phyloP scores from a whole-genome alignment of 2,329 filamentous ascomycete species.

The Xylaria hypoxylon region DNA sequence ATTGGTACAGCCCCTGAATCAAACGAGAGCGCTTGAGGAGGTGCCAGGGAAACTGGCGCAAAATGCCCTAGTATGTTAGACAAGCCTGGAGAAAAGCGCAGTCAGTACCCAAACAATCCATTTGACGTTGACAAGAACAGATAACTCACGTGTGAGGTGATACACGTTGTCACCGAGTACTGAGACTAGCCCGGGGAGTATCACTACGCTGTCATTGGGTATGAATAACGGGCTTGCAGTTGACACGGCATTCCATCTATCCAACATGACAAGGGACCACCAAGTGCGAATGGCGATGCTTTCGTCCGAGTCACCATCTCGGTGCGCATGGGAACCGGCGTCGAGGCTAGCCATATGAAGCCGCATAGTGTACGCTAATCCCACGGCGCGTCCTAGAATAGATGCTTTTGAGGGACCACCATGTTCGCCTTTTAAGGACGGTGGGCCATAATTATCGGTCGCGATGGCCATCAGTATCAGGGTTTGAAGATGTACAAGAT shows the following conservation, averaged over 20 bases:
- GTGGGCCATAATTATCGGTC: conserved; percentile 66
- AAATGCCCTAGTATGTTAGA: conserved; percentile 69
- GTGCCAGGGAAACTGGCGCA: conserved; percentile 58
- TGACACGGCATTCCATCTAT: conserved; percentile 79
- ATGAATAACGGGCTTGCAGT: conserved; percentile 72
- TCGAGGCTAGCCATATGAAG: conserved; percentile 62
- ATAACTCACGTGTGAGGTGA: conserved; percentile 71
- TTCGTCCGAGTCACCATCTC: conserved; percentile 63
- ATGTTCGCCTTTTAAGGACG: conserved; percentile 55
- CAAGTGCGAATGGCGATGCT: conserved; percentile 73
- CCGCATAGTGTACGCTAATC: conserved; percentile 73
- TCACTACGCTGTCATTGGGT: conserved; percentile 69
- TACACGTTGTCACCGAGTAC: conserved; percentile 73
- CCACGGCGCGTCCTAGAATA: conserved; percentile 73
- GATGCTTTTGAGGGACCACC: conserved; percentile 63
- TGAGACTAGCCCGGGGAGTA: conserved; percentile 68
- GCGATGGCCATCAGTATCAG: conserved; percentile 75
- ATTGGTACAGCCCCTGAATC: conserved; percentile 56
- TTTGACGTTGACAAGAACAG: background rate
- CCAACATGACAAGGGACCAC: conserved; percentile 78
- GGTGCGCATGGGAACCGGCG: conserved; percentile 58
- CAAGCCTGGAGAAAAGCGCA: conserved; percentile 56
- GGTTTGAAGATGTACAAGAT: conserved; percentile 73
- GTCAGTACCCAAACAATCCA: conserved; percentile 10
- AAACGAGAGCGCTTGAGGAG: conserved; percentile 57